Evolutionary conservation across 495 filamentous ascomycete species (phyloP), one percentile per base, ranked within the genome.

Genomic region (Aspergillus sclerotioniger): DNA sequence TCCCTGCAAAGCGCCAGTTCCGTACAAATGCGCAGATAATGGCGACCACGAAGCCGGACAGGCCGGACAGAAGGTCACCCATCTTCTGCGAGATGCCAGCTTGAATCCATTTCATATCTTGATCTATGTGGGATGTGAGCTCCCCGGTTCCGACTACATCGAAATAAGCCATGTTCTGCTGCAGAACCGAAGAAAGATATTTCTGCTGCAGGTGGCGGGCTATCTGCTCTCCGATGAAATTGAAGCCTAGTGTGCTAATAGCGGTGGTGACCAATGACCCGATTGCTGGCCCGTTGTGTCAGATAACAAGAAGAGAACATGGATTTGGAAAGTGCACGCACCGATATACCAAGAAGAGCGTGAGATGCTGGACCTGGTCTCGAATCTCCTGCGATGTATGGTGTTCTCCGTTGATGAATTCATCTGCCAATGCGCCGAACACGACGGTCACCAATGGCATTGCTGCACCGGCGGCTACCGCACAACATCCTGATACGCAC

Each of bases 401-500:
- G 15, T 13, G 2, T 13, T 39, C 12, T 13, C 53, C 15, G 37
- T 43, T 21, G 16, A 51, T 44, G 9, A 57, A 61, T 32, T 52
- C 35, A 8, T 13, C 35, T 13, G 59, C 46, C 54, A 61, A 28
- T 8, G 32, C 9, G 20, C 54, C 54, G 16, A 51, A 57, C 12
- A 53, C 20, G 20, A 92, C 78, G 0, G 90, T 92, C 87, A 92
- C 90, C 49, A 92, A 71, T 6, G 90, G 90, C 65, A 91, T 70
- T 10, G 82, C 86, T 41, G 88, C 87, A 31, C 89, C 90, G 13
- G 80, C 87, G 29, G 76, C 81, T 62, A 91, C 87, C 54, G 87
- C 78, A 53, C 77, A 80, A 47, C 90, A 57, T 25, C 71, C 63
- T 43, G 79, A 78, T 46, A 86, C 68, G 16, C 68, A 61, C 58